Evolutionary conservation across 2,329 filamentous ascomycete genomes (phyloP), one percentile per base, ranked within the genome.

Genomic region (Colletotrichum karsti): DNA sequence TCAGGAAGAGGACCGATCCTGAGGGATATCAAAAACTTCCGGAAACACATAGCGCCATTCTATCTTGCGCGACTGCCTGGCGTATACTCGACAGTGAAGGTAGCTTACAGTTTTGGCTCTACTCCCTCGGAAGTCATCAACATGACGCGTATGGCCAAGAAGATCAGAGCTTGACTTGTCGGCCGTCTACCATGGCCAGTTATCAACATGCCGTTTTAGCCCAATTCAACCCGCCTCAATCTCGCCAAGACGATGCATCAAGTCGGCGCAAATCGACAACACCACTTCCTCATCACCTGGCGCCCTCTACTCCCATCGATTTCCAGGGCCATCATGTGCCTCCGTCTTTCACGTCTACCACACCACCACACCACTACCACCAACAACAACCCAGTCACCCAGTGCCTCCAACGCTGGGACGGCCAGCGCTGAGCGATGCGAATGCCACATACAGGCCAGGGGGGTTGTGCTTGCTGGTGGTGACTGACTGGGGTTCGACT

Each of bases 401-500:
- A 42, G n/a, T 7, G 30, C 24, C 13, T 28, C 20, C 30, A n/a
- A 13, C 42, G 8, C 22, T 20, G 24, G n/a, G 48, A 44, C 48
- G 26, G 35, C 50, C 26, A 63, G 51, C 26, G 24, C 33, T 48
- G 55, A 48, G 41, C 39, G 55, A 18, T 42, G 48, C 20, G n/a
- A 24, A 33, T 51, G 35, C 44, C 37, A 46, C 30, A 30, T 37
- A 20, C 33, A 33, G 26, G 35, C 39, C 42, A 44, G 33, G n/a
- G n/a, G 35, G 42, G 12, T 22, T 30, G 35, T 46, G 30, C n/a
- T 44, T 30, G 37, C 64, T 63, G 35, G 35, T 63, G 35, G 35
- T 30, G 59, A 24, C 53, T 57, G 51, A 48, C 51, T 46, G 35
- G 64, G 60, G 53, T 64, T n/a, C 37, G 33, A 28, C 37, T 57